These are phyloP conservation scores for Gautieria morchelliformis DNA, from an alignment of 768 basidiomycete species.

Conservation along the genomic window DNA sequence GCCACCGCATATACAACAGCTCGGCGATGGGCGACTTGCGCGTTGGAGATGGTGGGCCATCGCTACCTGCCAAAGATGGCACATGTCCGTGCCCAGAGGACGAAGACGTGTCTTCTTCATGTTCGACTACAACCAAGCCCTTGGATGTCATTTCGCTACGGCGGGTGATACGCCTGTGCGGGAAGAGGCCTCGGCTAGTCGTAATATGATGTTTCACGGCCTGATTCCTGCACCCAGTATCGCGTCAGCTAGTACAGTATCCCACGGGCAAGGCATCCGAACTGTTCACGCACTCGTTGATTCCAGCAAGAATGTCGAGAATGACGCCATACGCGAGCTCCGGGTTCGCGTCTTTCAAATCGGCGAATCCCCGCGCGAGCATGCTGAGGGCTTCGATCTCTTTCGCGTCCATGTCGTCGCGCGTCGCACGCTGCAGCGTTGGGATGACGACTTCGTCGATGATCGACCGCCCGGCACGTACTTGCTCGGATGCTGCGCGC, in stretches of 20 bases:
- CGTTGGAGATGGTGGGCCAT: constrained; percentile 22
- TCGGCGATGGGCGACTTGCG: constrained; percentile 89
- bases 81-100: constrained; percentile 6
- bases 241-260: constrained; percentile 3
- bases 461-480: constrained; percentile 56
- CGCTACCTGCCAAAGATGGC: background rate
- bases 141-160: constrained; percentile 80
- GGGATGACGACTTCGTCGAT: constrained; percentile 83
- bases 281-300: constrained; percentile 67
- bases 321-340: constrained; percentile 81
- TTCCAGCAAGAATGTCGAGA: constrained; percentile 80
- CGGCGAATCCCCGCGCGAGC: constrained; percentile 82
- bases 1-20: constrained; percentile 93
- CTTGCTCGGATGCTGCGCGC: constrained; percentile 44
- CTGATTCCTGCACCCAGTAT: constrained; percentile 44
- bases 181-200: constrained; percentile 70
- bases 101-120: constrained; percentile 54
- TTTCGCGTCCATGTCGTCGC: constrained; percentile 68
- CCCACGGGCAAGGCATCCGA: background rate
- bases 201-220: constrained; percentile 77
- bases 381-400: constrained; percentile 86
- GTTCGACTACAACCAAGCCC: constrained; percentile 76
- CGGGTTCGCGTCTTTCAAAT: constrained; percentile 75
- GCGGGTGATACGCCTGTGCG: constrained; percentile 67
- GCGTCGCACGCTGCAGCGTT: constrained; percentile 40